Evolutionary conservation across 805 yeast species (phyloP), one percentile per base, ranked within the genome.

Genomic region (Isabelozyma gotoi): DNA sequence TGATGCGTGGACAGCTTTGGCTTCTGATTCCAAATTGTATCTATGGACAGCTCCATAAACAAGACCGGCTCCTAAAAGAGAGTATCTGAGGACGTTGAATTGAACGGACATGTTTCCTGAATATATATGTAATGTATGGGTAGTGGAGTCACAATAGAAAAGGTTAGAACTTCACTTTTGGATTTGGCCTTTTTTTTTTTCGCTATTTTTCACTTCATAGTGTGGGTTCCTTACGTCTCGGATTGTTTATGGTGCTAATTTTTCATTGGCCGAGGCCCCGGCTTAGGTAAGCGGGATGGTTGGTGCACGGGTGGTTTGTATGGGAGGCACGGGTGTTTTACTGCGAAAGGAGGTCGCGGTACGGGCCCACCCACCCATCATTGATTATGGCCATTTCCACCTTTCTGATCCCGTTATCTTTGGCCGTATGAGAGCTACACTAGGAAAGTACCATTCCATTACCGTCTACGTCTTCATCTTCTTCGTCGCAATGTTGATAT

Each of bases 41-140:
- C 95, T 87, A 77, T 89, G 96, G 67, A 78, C 78, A 52, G 89
- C 87, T 57, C 99, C 99, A 72, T 88, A 88, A 49, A 81, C 77
- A 46, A 91, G 74, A 68, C 99, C 99, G 55, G 88, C 81, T 42
- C 87, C 92, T 55, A 92, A 79, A 43, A 95, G 85, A 55, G 96
- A 76, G 84, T 94, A 92, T 84, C 98, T 88, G 63, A 91, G 80
- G 62, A 91, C 90, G 85, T 86, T 71, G 57, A 71, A 67, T 37
- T 53, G 60, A 31, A 59, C 52, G 41, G 73, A 66, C 72, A 67
- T 67, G 37, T 36, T 44, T 12, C 4, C 15, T 16, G 17, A 19
- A 8, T 39, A 21, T 36, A 36, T 20, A 34, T 14, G 18, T 34
- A 7, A 14, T 40, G 17, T 24, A 35, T 35, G 7, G 38, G 14